Evolutionary conservation across 495 filamentous ascomycete genomes (phyloP), one percentile per base, ranked within the genome.

Genomic region (Talaromyces wortmannii): DNA sequence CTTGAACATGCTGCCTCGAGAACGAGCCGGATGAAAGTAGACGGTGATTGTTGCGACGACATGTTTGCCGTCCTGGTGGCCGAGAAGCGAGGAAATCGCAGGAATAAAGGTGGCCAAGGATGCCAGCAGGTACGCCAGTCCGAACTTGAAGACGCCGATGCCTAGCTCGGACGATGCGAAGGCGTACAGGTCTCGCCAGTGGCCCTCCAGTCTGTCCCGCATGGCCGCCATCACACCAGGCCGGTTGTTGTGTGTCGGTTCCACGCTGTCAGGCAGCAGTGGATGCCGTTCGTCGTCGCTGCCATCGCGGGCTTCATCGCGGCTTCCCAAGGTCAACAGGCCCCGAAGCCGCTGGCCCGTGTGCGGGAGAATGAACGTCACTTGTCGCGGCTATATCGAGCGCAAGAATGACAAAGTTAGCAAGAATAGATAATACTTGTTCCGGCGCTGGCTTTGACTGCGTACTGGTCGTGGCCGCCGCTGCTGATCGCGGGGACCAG

Each of bases 1-100:
- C 65, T 96, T 88, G 55, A 85, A 83, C 91, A 96, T 96, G 67
- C 89, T 91, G 5, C 94, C 94, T 45, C 86, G 83, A 16, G 90
- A 86, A 56, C 94, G 78, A 11, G 92, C 90, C n/a, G 94, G 92
- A 68, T 98, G 92, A 69, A 97, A 98, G 62, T 97, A 98, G 8
- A 96, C 92, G 16, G 88, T 90, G 48, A 96, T 82, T 3, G 91
- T 95, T 48, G 91, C 89, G 42, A 96, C 92, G 74, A 97, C 85
- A 70, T 97, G 94, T 67, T 98, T 98, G 18, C 92, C 91, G 76
- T 97, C 92, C 63, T 92, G 88, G 57, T 84, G 79, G 5, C 94
- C 94, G 36, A 98, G 73, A 54, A 87, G 75, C 3, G 75, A 72
- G 4, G 91, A 83, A 48, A 97, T 76, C 4, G 82, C 78, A 5